Evolutionary conservation across 139 green algal species (phyloP).

Genomic region (Yamagishiella unicocca): DNA sequence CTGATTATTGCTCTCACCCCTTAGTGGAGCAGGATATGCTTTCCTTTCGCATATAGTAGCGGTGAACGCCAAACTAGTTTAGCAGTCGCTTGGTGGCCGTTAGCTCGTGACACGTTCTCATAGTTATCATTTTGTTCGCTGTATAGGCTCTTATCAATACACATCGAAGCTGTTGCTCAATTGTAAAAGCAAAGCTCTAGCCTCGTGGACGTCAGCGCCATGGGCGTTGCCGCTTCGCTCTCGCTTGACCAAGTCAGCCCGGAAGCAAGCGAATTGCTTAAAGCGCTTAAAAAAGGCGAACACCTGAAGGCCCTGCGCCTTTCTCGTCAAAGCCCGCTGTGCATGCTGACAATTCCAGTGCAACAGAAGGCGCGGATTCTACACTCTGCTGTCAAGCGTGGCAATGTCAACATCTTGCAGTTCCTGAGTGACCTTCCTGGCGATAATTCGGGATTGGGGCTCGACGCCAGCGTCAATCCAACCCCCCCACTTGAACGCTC

Average conservation of each 20-base stretch:
- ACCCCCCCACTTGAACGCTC: no score
- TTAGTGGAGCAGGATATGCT: no score
- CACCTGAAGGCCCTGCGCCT: neutral
- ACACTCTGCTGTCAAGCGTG: slow-evolving; percentile 20
- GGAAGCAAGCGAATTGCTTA: neutral
- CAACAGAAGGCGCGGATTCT: neutral
- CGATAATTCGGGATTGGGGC: neutral
- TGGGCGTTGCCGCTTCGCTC: neutral
- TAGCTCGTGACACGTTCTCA: no score
- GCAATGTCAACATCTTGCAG: neutral
- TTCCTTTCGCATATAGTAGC: no score
- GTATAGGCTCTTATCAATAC: no score
- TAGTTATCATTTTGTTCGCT: no score
- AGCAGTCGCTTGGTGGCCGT: no score
- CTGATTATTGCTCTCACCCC: no score
- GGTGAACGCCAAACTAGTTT: no score
- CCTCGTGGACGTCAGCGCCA: neutral
- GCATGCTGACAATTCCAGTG: neutral
- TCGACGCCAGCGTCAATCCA: no score
- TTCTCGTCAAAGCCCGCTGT: neutral
- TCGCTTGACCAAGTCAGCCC: neutral
- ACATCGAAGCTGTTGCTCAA: no score
- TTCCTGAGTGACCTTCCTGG: neutral
- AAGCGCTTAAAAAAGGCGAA: neutral
- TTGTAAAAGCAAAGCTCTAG: no score